Evolutionary conservation across 164 flowering plant genomes (phyloP), one percentile per base, ranked within the genome.

Genomic region (Sedum album): DNA sequence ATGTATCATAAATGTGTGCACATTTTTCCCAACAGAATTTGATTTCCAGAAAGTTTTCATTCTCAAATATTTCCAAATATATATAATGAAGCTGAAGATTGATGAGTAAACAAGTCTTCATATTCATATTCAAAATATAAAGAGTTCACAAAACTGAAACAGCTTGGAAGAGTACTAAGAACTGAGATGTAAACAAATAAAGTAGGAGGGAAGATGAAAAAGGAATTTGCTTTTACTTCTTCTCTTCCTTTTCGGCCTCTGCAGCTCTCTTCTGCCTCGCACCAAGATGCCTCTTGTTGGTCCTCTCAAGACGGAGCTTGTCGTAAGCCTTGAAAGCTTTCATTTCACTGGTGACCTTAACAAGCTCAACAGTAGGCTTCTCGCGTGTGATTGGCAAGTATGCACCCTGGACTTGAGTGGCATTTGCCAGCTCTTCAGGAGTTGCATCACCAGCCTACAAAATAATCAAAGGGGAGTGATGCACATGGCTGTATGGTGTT

Each of bases 161-260:
- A n/a, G 2, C 49, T 44, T 17, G 17, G 49, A 44, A 17, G n/a
- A 20, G 23, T 17, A 48, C 1, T 17, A 2, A 5, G 14, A n/a
- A 51, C 5, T 5, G 28, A 51, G 21, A 51, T 26, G 18, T 5
- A 17, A 20, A 18, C 17, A 2, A 6, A 1, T 4, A 21, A 51
- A 6, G 57, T 23, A 21, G 28, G 1, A 20, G 26, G 0, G 21
- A 51, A 23, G 21, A 48, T 1, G 25, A 51, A 51, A 21, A 20
- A n/a, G 11, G 26, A 15, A 4, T 51, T 21, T 48, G 2, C 18
- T 38, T 11, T 68, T 81, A 82, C 31, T 83, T 83, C 77, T 83
- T 83, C 67, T 83, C 87, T 61, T 83, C 87, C 76, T 83, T 83
- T 73, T 83, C 87, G 11, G 84, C 84, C 67, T 83, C 86, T 0